Base-by-base conservation (phyloP, 148 eudicot species). In the Salicornia ramosissima region DNA sequence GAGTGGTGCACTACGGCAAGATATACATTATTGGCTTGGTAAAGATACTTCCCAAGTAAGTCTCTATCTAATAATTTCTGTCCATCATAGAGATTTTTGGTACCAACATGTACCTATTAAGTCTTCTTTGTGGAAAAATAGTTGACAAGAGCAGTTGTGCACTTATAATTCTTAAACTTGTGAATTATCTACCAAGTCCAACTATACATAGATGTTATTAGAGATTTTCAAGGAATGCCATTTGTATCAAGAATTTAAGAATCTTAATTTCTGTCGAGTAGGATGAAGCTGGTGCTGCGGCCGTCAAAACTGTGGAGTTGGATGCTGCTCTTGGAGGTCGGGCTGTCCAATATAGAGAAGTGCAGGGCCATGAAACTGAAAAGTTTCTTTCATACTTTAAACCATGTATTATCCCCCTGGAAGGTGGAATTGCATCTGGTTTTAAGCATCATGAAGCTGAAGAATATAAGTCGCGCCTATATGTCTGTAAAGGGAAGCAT, bases 11-110 rank as follows among this genome's bases (percentile, higher is more conserved):
- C 80, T 89, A 31, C 89, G 85, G 36, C 85, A 88, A 58, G 99
- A 94, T 80, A 86, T 90, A 75, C 99, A 94, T 76, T 94, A 87
- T 81, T 94, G 99, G 99, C 89, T 90, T 59, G 99, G 99, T 31
- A 94, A 88, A 84, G 92, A 87, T 71, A 88, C 96, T 50, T 87
- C 89, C 71, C 96, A 94, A 83, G 99, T 89, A 82, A 81, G 81
- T 58, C 46, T 64, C 51, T 69, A 33, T 62, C 21, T 70, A 22
- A 28, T 36, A 68, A 12, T 55, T 9, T 68, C 26, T 43, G 60
- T 43, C 58, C 63, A 53, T 31, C n/a, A 63, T 25, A 46, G 10
- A 31, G 24, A 0, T 64, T 64, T 26, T 67, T 7, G 7, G 29
- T 51, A 15, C 67, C 36, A 22, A 40, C 31, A 8, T 36, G 22